Evolutionary conservation across 2,329 filamentous ascomycete species (phyloP).

Genomic region (Fusarium napiforme): DNA sequence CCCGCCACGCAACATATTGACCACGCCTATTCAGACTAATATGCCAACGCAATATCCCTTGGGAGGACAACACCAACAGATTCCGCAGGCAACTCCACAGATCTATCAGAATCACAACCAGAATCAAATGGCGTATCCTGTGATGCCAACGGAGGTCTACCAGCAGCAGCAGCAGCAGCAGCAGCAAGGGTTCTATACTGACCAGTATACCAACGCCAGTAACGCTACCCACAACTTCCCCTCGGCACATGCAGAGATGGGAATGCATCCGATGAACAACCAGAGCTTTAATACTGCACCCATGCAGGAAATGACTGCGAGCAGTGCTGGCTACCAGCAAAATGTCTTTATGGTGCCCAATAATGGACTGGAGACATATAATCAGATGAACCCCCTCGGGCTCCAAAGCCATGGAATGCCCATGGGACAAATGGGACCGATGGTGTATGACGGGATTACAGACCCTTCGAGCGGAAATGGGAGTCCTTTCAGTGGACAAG

Average conservation of each 20-base stretch:
- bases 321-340: constrained; percentile 40
- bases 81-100: constrained; percentile 34
- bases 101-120: constrained; percentile 33
- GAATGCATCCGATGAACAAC: constrained; percentile 42
- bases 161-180: constrained; percentile 17
- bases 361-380: constrained; percentile 48
- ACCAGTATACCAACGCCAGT: constrained; percentile 44
- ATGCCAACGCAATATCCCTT: constrained; percentile 36
- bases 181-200: constrained; percentile 38
- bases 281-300: constrained; percentile 37
- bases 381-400: constrained; percentile 48
- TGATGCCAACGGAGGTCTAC: constrained; percentile 43
- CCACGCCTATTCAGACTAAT: constrained; percentile 41
- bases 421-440: constrained; percentile 47
- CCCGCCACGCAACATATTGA: constrained; percentile 47
- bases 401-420: constrained; percentile 44
- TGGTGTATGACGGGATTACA: constrained; percentile 49
- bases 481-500: constrained; percentile 53
- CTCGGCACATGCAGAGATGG: constrained; percentile 40
- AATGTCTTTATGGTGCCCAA: constrained; percentile 44
- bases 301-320: constrained; percentile 43
- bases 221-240: constrained; percentile 44
- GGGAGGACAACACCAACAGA: constrained; percentile 33
- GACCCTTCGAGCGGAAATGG: constrained; percentile 48
- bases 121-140: constrained; percentile 42